Base-by-base conservation (phyloP, 352 stramenopile species). In the Globisporangium spinosum region DNA sequence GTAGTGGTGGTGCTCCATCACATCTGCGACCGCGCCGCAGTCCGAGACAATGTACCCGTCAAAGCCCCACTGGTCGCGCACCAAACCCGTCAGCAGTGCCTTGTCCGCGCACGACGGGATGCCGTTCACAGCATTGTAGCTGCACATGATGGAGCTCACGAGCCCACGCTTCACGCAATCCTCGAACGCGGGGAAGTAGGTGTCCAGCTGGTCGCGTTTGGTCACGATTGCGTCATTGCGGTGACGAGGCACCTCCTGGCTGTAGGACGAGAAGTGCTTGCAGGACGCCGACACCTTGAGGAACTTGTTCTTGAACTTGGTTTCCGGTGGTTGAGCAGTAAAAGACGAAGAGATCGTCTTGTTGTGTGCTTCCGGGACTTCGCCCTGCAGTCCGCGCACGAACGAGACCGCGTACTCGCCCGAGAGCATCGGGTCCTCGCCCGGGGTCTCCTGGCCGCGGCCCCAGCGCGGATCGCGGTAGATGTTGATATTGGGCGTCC, bases 91-190 rank as follows among this genome's bases (percentile, higher is more conserved):
- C 34, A 98, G 66, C 1, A 98, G 70, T 5, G 77, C 68, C n/a
- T 76, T 73, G 71, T 98, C 91, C 6, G 93, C 89, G 73, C 96
- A 98, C 15, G 88, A 76, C 1, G 96, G 96, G 22, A 97, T 76
- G 5, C 93, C 92, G 72, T 98, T 98, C 32, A 98, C 80, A 13
- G 89, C 84, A 65, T 98, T 98, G 77, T 98, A 98, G 59, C 83
- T 96, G 75, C 95, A 98, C 96, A 98, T 98, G 51, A 98, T 71
- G 10, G 84, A 82, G 57, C 76, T 95, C 35, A 87, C 90, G 55
- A 82, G 71, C 20, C 78, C 92, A 25, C 88, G 80, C 68, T 70
- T 85, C 15, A 98, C 78, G 70, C 90, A 97, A 61, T 82, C 76
- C 51, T 94, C 79, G 58, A 98, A 95, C 10, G 79, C 78, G 12